phyloP scores from a whole-genome alignment of 768 basidiomycete species.

The Lyophyllum decastes region DNA sequence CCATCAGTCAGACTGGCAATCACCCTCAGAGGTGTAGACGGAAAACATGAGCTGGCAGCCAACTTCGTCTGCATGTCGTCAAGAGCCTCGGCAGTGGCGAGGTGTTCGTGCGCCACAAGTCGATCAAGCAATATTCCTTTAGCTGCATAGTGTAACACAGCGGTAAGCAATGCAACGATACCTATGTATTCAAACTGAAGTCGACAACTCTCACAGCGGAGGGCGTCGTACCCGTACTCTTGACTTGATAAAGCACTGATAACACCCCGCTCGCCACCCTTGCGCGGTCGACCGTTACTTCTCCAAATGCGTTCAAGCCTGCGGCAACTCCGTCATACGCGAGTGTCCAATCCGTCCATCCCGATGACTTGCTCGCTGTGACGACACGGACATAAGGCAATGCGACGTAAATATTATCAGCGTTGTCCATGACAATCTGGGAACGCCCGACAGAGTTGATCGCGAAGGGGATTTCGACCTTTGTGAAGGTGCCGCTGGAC shows the following conservation, averaged over 20 bases:
- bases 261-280: slow-evolving; percentile 37
- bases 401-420: slow-evolving; percentile 46
- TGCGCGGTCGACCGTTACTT: slow-evolving; percentile 45
- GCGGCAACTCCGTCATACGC: slow-evolving; percentile 40
- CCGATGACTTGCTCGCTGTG: slow-evolving; percentile 43
- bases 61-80: no score
- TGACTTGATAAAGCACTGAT: slow-evolving; percentile 44
- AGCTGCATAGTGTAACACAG: no score
- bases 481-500: slow-evolving; percentile 41
- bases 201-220: slow-evolving; percentile 42
- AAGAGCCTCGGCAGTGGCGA: no score
- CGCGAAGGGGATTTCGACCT: slow-evolving; percentile 47
- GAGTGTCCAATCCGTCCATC: slow-evolving; percentile 49
- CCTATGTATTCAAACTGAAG: slow-evolving; percentile 33
- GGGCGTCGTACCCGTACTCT: slow-evolving; percentile 41
- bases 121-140: no score
- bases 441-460: slow-evolving; percentile 45
- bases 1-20: no score
- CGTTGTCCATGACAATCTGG: slow-evolving; percentile 43
- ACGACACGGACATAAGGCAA: slow-evolving; percentile 44
- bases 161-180: neutral
- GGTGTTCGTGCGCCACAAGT: no score
- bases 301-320: slow-evolving; percentile 46
- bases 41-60: no score
- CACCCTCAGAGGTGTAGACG: no score